Evolutionary conservation across 1,284 basidiomycete species (phyloP).

Genomic region (Cryptococcus wingfieldii): DNA sequence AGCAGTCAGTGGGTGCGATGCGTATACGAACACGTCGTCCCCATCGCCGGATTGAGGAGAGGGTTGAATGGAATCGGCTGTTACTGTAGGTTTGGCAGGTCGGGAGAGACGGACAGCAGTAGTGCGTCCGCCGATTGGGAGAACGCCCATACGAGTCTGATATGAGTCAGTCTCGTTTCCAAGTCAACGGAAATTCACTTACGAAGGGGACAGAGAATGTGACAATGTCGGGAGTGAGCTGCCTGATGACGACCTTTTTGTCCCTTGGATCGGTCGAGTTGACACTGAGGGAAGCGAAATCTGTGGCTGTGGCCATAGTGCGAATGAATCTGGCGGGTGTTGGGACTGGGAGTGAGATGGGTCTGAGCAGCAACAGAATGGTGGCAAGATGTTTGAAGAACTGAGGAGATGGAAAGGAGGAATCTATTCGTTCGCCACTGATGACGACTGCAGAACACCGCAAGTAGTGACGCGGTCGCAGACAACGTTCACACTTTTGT

Average conservation of each 20-base stretch:
- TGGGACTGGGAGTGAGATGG: background rate
- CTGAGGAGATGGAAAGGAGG: background rate
- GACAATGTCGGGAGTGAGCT: constrained; percentile 43
- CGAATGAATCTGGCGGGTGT: background rate
- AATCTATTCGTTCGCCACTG: too few species aligned
- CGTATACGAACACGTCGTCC: constrained; percentile 76
- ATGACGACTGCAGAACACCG: too few species aligned
- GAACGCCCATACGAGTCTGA: constrained; percentile 57
- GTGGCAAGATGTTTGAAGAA: background rate
- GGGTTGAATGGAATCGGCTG: constrained; percentile 9
- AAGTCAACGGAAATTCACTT: constrained; percentile 7
- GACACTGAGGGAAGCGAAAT: constrained; percentile 7
- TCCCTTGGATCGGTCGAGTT: constrained; percentile 31
- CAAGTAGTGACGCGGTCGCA: too few species aligned
- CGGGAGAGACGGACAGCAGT: constrained; percentile 72
- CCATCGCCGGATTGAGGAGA: constrained; percentile 7
- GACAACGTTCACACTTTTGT: too few species aligned
- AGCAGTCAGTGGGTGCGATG: constrained; percentile 71
- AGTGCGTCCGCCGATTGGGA: constrained; percentile 74
- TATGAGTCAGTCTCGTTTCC: background rate
- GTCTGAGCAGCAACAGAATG: background rate
- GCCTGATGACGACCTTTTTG: constrained; percentile 40
- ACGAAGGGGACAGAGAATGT: constrained; percentile 49
- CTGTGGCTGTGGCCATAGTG: constrained; percentile 5
- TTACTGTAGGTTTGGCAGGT: constrained; percentile 12